Conservation (phyloP, 768 basidiomycete genomes). For the Pleurotus tuoliensis region DNA sequence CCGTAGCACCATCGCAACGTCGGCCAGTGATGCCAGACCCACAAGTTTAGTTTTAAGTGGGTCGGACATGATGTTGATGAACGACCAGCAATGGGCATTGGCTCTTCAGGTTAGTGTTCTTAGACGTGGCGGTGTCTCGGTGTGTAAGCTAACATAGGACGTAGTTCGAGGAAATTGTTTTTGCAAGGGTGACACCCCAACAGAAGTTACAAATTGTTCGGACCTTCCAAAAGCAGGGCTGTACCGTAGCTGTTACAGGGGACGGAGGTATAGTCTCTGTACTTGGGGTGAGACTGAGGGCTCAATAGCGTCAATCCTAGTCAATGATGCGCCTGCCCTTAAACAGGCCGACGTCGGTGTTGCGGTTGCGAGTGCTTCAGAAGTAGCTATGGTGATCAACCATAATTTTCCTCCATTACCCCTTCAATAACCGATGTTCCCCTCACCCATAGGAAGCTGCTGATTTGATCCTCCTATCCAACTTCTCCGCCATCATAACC, state of each 20-base stretch:
- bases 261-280: constrained; percentile 23
- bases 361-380: constrained; percentile 51
- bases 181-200: constrained; percentile 60
- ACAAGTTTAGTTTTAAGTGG: constrained; percentile 42
- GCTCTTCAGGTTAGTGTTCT: constrained; percentile 14
- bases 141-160: background rate
- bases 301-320: constrained; percentile 13
- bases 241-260: constrained; percentile 61
- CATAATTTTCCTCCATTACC: background rate
- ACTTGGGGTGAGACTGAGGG: too few species aligned
- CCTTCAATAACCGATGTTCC: background rate
- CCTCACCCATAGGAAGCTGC: constrained; percentile 39
- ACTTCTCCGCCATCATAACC: constrained; percentile 61
- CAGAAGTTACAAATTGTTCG: constrained; percentile 66
- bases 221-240: constrained; percentile 45
- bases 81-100: constrained; percentile 26
- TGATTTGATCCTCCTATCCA: constrained; percentile 60
- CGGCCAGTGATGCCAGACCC: constrained; percentile 17
- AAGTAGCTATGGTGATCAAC: constrained; percentile 35
- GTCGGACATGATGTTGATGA: constrained; percentile 31
- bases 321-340: constrained; percentile 56
- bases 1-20: constrained; percentile 13
- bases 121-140: background rate
- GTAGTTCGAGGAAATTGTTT: constrained; percentile 47
- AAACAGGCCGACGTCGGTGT: constrained; percentile 62